A percentile compares a stretch with the other conserved stretches of the same genome.
phyloP scores from a whole-genome alignment of 2,329 filamentous ascomycete genomes.

The Aspergillus flavus region DNA sequence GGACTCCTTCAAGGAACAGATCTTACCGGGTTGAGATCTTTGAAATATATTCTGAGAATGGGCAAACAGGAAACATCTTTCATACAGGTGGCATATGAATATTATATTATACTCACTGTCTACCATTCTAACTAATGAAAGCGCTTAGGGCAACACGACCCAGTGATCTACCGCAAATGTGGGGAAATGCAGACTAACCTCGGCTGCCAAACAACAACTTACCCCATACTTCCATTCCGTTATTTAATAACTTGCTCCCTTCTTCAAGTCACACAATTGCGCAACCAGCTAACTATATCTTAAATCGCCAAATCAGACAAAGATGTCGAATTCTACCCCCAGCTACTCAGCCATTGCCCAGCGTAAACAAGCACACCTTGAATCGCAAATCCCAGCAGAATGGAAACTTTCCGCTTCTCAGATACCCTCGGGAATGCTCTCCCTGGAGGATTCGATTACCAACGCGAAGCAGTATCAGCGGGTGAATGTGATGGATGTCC shows the following conservation, averaged over 20 bases:
- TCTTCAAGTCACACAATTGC: neutral
- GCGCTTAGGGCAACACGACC: neutral
- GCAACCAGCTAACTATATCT: neutral
- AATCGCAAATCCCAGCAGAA: conserved; percentile 42
- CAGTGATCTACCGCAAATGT: neutral
- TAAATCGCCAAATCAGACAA: neutral
- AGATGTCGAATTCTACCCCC: neutral
- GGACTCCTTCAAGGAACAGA: too few relatives aligned
- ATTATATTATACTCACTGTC: neutral
- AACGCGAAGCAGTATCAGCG: conserved; percentile 34
- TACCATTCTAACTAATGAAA: neutral
- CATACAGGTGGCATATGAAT: too few relatives aligned
- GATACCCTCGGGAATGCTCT: conserved; percentile 39
- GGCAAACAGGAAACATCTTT: too few relatives aligned
- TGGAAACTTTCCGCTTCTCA: conserved; percentile 39
- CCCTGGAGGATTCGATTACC: conserved; percentile 38
- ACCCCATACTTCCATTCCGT: neutral
- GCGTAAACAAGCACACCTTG: conserved; percentile 42
- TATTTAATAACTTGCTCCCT: neutral
- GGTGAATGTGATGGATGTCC: conserved; percentile 51
- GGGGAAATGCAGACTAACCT: neutral
- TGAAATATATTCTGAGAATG: too few relatives aligned
- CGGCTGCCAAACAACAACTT: neutral
- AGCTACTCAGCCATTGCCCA: conserved; percentile 38
- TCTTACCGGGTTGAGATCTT: conserved; percentile 14